Conservation (phyloP, 2,329 filamentous ascomycete genomes). For the Cladosporium cucumerinum region DNA sequence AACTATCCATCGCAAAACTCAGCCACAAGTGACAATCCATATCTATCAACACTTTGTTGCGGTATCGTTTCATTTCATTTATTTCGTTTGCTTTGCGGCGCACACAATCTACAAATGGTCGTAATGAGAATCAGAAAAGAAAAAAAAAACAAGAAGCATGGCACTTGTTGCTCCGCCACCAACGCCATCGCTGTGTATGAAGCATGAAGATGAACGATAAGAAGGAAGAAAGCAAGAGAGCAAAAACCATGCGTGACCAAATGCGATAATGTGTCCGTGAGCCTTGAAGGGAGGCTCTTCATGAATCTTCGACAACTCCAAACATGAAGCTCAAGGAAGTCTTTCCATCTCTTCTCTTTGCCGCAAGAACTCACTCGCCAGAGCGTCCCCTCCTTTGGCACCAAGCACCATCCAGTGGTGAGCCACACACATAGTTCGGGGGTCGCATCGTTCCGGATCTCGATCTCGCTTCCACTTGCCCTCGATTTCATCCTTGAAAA, state of each 20-base stretch:
- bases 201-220: background rate
- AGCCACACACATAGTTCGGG: constrained; percentile 86
- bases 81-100: background rate
- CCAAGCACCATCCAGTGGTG: constrained; percentile 97
- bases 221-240: background rate
- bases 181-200: constrained; percentile 2
- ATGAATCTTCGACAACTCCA: background rate
- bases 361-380: constrained; percentile 77
- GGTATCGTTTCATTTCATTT: background rate
- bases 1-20: background rate
- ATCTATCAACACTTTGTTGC: background rate
- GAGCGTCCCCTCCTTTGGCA: constrained; percentile 77
- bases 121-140: background rate
- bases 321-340: constrained; percentile 44
- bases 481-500: constrained; percentile 86
- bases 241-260: background rate
- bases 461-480: constrained; percentile 57
- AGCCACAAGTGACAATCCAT: background rate
- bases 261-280: background rate
- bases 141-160: background rate
- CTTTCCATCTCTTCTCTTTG: constrained; percentile 64
- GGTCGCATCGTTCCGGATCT: constrained; percentile 68
- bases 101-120: background rate
- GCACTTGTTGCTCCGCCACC: background rate
- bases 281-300: background rate